A percentile compares a stretch with the other conserved stretches of the same genome.
Conservation (phyloP, 805 yeast genomes). For the Nakazawaea holstii region DNA sequence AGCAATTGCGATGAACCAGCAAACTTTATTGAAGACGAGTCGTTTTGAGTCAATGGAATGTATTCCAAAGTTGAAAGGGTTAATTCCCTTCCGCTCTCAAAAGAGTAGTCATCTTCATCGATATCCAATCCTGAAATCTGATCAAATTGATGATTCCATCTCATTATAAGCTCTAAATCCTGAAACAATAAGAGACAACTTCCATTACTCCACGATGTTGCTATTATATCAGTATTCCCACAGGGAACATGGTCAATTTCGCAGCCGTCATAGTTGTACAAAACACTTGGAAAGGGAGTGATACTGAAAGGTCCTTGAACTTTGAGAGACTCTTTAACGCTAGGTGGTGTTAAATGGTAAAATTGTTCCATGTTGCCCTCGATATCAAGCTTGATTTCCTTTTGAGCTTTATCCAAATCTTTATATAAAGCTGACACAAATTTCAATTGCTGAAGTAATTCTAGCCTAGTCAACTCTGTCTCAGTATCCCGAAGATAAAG, state of each 20-base stretch:
- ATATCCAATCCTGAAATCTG: conserved; percentile 4
- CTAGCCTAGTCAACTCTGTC: conserved; percentile 14
- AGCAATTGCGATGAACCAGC: conserved; percentile 11
- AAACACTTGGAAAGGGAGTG: conserved; percentile 46
- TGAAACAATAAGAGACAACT: conserved; percentile 24
- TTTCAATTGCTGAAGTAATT: conserved; percentile 27
- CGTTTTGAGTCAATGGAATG: background rate
- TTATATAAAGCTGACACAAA: conserved; percentile 29
- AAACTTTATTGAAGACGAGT: conserved; percentile 1
- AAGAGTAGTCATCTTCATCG: conserved; percentile 8
- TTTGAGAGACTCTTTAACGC: background rate
- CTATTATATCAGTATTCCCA: conserved; percentile 19
- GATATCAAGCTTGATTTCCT: conserved; percentile 3
- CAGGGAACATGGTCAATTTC: conserved; percentile 25
- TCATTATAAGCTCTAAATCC: conserved; percentile 30
- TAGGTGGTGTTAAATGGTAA: background rate
- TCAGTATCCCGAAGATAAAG: conserved; percentile 17
- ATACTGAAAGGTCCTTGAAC: conserved; percentile 52
- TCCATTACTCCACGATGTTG: conserved; percentile 16
- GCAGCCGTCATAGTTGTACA: conserved; percentile 42
- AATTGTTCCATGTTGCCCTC: conserved; percentile 1
- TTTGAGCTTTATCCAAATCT: conserved; percentile 16
- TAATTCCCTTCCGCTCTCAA: background rate
- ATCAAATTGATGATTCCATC: conserved; percentile 21
- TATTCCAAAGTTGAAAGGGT: conserved; percentile 8